A percentile compares a stretch with the other conserved stretches of the same genome.
phyloP scores from a whole-genome alignment of 202 grass and related monocot species.

The Carex sylvatica region DNA sequence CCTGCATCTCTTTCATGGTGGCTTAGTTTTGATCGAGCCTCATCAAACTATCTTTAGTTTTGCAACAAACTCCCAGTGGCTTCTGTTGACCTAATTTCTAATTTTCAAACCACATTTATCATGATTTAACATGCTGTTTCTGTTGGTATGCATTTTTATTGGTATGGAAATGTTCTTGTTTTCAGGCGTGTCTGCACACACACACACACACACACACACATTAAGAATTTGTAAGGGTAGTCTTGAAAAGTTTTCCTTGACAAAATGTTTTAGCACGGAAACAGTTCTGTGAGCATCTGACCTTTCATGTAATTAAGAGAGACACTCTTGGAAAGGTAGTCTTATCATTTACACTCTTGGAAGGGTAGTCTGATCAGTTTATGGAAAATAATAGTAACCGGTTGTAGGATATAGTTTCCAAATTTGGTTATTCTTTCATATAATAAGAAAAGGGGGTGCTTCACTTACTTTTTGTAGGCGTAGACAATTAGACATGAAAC shows the following conservation, averaged over 20 bases:
- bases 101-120: neutral
- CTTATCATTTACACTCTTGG: constrained; percentile 5
- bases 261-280: neutral
- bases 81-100: neutral
- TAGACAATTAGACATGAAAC: neutral
- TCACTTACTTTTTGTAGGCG: neutral
- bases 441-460: neutral
- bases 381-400: neutral
- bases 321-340: neutral
- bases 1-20: neutral
- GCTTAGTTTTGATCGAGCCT: neutral
- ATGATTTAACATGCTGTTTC: neutral
- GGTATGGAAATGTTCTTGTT: neutral
- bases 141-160: neutral
- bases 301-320: neutral
- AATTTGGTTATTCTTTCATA: neutral
- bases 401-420: neutral
- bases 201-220: too few relatives aligned
- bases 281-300: neutral
- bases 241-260: neutral
- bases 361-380: neutral
- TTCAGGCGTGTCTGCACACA: neutral
- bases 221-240: neutral
- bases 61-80: neutral
- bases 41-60: neutral